These are phyloP conservation scores for Mucor irregularis DNA, from an alignment of 371 early-diverging fungal genomes.

Conservation along the genomic window DNA sequence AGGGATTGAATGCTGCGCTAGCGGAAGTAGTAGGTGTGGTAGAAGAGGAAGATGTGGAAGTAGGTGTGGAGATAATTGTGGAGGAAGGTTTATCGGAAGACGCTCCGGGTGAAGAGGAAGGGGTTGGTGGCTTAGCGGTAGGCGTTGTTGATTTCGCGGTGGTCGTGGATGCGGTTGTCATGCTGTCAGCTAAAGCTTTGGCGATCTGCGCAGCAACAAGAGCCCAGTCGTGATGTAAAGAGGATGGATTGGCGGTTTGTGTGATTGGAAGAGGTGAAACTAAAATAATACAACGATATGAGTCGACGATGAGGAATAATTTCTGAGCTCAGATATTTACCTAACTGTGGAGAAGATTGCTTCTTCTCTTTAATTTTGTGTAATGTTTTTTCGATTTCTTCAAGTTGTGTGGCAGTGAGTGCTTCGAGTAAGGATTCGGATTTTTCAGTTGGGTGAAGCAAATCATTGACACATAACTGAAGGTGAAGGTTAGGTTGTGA, in stretches of 20 bases:
- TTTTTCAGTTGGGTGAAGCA: constrained; percentile 33
- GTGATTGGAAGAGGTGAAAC: constrained; percentile 7
- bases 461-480: constrained; percentile 30
- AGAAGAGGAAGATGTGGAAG: background rate
- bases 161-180: constrained; percentile 13
- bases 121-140: constrained; percentile 11
- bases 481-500: constrained; percentile 14
- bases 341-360: constrained; percentile 17
- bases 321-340: constrained; percentile 2
- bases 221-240: constrained; percentile 26
- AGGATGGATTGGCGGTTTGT: constrained; percentile 8
- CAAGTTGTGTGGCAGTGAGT: constrained; percentile 27
- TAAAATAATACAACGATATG: background rate
- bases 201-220: constrained; percentile 32
- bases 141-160: background rate
- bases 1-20: background rate
- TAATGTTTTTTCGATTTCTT: constrained; percentile 30
- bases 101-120: background rate
- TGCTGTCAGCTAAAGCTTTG: constrained; percentile 23
- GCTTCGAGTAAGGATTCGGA: constrained; percentile 27
- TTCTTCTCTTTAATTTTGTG: constrained; percentile 25
- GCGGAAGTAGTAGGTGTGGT: constrained; percentile 1
- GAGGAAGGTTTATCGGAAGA: constrained; percentile 9
- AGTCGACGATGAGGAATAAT: background rate
- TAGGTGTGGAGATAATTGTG: no score